These are phyloP conservation scores for Aspergillus egyptiacus DNA, from an alignment of 495 filamentous ascomycete species.

Conservation along the genomic window DNA sequence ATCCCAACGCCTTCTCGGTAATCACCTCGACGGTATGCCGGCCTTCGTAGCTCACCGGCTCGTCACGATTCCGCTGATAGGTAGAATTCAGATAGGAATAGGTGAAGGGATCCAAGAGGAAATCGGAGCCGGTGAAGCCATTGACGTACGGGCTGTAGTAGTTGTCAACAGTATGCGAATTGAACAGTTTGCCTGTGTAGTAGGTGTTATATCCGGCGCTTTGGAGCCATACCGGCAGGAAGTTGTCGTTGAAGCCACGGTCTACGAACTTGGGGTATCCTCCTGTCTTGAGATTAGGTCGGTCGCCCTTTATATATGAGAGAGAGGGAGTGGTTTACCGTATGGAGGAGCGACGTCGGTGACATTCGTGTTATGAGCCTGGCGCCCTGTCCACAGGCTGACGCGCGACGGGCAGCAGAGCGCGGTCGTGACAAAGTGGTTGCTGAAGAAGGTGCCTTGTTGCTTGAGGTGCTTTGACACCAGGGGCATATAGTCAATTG, in stretches of 20 bases:
- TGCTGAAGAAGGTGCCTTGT: conserved; percentile 44
- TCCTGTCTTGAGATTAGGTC: conserved; percentile 29
- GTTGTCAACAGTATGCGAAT: conserved; percentile 48
- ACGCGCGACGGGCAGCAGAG: conserved; percentile 56
- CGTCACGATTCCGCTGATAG: conserved; percentile 50
- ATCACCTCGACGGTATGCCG: conserved; percentile 51
- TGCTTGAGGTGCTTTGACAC: conserved; percentile 41
- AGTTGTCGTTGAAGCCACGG: conserved; percentile 54
- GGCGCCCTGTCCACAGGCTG: conserved; percentile 52
- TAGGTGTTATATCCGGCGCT: conserved; percentile 58
- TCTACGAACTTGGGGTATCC: conserved; percentile 61
- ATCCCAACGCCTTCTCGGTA: conserved; percentile 46
- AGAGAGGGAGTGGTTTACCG: conserved; percentile 45
- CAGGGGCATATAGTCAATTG: conserved; percentile 48
- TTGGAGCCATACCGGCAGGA: conserved; percentile 60
- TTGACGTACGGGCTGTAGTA: conserved; percentile 47
- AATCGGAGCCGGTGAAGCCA: conserved; percentile 49
- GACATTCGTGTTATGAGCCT: conserved; percentile 64
- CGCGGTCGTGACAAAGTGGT: conserved; percentile 53
- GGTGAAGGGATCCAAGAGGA: conserved; percentile 58
- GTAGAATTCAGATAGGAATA: conserved; percentile 57
- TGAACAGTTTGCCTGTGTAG: conserved; percentile 63
- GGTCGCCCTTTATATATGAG: neutral
- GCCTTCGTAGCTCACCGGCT: conserved; percentile 43
- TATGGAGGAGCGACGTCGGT: conserved; percentile 56